A percentile compares a stretch with the other conserved stretches of the same genome.
Conservation (phyloP, 1,284 basidiomycete genomes). For the Austroboletus novae-zelandiae region DNA sequence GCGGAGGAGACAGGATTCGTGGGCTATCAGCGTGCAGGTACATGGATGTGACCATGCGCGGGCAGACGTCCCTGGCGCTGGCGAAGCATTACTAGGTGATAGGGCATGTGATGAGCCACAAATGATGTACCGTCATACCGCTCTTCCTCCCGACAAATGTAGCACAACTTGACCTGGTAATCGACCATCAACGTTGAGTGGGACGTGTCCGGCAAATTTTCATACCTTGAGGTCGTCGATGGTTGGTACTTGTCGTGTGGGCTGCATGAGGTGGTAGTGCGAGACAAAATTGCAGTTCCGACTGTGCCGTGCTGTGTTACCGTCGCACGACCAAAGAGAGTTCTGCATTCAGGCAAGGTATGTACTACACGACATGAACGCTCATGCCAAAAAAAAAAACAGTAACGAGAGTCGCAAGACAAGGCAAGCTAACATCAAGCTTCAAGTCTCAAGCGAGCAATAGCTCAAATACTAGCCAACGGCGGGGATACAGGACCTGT, state of each 20-base stretch:
- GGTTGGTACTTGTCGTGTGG: constrained; percentile 25
- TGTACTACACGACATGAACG: constrained; percentile 18
- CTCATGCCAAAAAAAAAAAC: constrained; percentile 5
- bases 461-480: constrained; percentile 7
- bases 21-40: constrained; percentile 73
- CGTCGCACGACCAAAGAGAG: not conserved
- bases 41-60: constrained; percentile 75
- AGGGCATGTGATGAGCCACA: not conserved
- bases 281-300: not conserved
- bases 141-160: constrained; percentile 77
- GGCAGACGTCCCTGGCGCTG: constrained; percentile 46
- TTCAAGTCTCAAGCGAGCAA: not conserved
- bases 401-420: not conserved
- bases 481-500: not conserved
- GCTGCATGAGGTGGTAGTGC: constrained; percentile 20
- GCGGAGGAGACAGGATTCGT: constrained; percentile 71
- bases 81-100: not conserved
- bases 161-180: constrained; percentile 66
- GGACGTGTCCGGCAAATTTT: not conserved
- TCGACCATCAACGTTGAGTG: constrained; percentile 3
- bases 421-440: not conserved
- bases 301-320: not conserved
- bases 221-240: constrained; percentile 32
- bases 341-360: constrained; percentile 21
- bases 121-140: constrained; percentile 46